A percentile compares a stretch with the other conserved stretches of the same genome.
Conservation (phyloP, 2,329 filamentous ascomycete species). For the Coniochaeta ligniaria region DNA sequence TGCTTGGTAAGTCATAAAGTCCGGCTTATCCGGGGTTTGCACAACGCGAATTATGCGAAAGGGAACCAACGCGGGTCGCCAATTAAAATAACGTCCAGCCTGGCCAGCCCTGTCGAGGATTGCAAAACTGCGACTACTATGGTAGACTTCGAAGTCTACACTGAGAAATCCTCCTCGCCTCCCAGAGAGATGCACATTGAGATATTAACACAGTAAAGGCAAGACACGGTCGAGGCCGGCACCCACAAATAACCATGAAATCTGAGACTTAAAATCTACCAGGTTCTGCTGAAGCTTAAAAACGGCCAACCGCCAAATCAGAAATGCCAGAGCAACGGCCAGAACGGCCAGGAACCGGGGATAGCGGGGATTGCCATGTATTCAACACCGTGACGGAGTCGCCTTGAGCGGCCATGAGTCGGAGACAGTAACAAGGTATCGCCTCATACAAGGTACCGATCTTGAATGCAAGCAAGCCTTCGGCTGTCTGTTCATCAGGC, state of each 20-base stretch:
- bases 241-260: background rate
- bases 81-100: background rate
- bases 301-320: background rate
- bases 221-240: background rate
- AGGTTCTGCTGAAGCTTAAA: background rate
- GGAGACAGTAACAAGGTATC: background rate
- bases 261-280: background rate
- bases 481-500: background rate
- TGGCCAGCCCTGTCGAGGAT: background rate
- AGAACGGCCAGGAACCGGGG: background rate
- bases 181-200: background rate
- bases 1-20: constrained; percentile 1
- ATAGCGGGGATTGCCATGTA: background rate
- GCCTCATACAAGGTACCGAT: background rate
- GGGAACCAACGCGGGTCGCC: background rate
- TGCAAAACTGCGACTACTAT: background rate
- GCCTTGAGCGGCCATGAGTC: background rate
- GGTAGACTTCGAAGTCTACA: too few species aligned
- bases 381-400: background rate
- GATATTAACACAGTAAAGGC: background rate
- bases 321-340: background rate
- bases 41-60: background rate
- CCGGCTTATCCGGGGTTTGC: constrained; percentile 2
- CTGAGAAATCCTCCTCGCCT: background rate
- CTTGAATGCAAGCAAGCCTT: background rate